Conservation (phyloP, 345 rosid species). For the Melaleuca alternifolia region DNA sequence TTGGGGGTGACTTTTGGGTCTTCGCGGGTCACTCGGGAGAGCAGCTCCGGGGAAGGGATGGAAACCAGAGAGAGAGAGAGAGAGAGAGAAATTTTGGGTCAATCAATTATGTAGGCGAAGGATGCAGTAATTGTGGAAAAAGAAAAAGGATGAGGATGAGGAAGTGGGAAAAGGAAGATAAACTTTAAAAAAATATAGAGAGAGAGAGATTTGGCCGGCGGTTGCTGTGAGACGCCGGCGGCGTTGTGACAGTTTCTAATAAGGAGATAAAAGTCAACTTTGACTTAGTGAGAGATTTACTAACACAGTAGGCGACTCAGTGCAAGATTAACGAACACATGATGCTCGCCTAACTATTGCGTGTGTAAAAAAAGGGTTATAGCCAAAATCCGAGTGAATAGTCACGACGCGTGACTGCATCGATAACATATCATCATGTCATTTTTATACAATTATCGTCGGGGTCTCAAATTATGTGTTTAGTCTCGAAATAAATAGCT, state of each 20-base stretch:
- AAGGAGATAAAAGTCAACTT: background rate
- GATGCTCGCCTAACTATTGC: background rate
- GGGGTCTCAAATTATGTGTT: background rate
- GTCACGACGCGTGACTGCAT: too few relatives aligned
- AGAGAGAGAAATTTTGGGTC: background rate
- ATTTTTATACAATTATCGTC: too few relatives aligned
- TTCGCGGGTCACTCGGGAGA: conserved; percentile 21
- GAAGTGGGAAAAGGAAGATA: background rate
- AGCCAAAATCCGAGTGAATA: too few relatives aligned
- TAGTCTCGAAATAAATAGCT: background rate
- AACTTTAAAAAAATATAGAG: background rate
- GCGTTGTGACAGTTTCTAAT: background rate
- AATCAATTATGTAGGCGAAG: background rate
- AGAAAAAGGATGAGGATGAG: background rate
- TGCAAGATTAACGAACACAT: background rate
- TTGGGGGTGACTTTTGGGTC: background rate
- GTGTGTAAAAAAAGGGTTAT: too few relatives aligned
- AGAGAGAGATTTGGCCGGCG: background rate
- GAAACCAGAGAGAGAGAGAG: background rate
- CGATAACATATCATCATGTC: too few relatives aligned
- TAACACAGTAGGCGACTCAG: background rate
- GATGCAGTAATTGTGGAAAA: background rate
- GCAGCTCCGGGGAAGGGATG: background rate
- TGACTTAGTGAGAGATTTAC: background rate
- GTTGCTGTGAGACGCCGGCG: background rate